These are phyloP conservation scores for Spathaspora hagerdaliae DNA, from an alignment of 805 yeast genomes.

Conservation along the genomic window DNA sequence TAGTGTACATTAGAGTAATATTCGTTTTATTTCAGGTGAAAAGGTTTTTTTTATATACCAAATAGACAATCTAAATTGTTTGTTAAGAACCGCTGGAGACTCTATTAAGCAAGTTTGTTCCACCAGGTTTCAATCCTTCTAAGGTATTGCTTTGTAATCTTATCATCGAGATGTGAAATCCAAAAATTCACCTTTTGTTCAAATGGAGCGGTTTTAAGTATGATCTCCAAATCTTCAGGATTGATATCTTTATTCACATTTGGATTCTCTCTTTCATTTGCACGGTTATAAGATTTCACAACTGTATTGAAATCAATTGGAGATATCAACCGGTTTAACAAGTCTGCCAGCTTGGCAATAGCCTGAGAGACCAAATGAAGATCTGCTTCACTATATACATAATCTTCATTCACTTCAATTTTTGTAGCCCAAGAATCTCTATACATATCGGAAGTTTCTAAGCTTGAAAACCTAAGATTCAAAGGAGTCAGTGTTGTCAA, in stretches of 20 bases:
- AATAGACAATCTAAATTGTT: too few species aligned
- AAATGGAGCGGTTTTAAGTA: conserved; percentile 8
- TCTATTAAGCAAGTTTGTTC: conserved; percentile 4
- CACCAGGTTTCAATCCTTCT: conserved; percentile 6
- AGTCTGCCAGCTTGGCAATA: conserved; percentile 18
- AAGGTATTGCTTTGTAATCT: neutral
- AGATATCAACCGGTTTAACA: conserved; percentile 15
- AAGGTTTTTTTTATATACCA: too few species aligned
- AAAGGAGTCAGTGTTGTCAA: conserved; percentile 46
- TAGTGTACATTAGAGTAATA: neutral
- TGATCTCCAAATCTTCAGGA: conserved; percentile 1
- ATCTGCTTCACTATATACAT: conserved; percentile 39
- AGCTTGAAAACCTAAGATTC: conserved; percentile 30
- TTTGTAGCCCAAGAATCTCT: conserved; percentile 43
- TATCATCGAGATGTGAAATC: conserved; percentile 1
- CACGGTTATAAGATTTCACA: conserved; percentile 7
- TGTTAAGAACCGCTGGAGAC: neutral
- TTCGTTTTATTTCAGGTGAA: too few species aligned
- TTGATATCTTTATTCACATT: neutral
- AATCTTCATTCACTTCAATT: conserved; percentile 48
- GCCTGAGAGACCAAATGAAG: conserved; percentile 24
- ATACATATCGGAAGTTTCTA: conserved; percentile 24
- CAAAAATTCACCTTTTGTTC: conserved; percentile 15
- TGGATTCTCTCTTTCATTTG: conserved; percentile 8
- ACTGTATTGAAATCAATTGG: conserved; percentile 17